A percentile compares a stretch with the other conserved stretches of the same genome.
Evolutionary conservation across 768 basidiomycete genomes (phyloP).

Genomic region (Omphalotus guepiniiformis): DNA sequence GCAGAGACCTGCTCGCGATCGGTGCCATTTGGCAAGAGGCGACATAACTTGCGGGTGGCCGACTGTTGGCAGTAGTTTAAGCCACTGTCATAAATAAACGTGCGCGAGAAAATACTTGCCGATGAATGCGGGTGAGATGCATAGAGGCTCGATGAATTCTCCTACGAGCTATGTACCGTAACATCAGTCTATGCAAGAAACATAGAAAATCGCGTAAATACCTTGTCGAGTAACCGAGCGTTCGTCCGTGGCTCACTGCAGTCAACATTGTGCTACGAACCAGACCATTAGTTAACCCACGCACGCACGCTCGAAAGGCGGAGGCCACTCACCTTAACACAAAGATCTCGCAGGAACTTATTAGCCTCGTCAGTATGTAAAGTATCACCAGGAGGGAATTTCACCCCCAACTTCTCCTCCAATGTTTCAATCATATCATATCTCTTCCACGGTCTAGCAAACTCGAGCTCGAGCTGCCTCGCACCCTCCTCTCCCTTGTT

Average conservation of each 20-base stretch:
- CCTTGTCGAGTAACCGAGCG: constrained; percentile 93
- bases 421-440: constrained; percentile 98
- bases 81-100: constrained; percentile 5
- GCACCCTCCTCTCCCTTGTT: constrained; percentile 69
- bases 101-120: constrained; percentile 33
- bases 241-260: constrained; percentile 96
- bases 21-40: constrained; percentile 97
- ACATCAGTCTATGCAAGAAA: constrained; percentile 1
- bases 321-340: constrained; percentile 60
- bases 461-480: constrained; percentile 73
- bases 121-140: constrained; percentile 95
- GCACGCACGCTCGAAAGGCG: neutral
- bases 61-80: constrained; percentile 40
- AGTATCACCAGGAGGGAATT: constrained; percentile 90
- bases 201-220: constrained; percentile 19
- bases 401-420: constrained; percentile 88
- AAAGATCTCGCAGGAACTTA: constrained; percentile 80
- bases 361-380: constrained; percentile 87
- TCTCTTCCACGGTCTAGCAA: constrained; percentile 93
- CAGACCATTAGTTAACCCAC: neutral
- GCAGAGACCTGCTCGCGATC: constrained; percentile 93
- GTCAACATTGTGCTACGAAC: constrained; percentile 82
- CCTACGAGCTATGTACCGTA: constrained; percentile 80
- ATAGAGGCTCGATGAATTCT: constrained; percentile 95
- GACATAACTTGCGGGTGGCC: constrained; percentile 99